Evolutionary conservation across 495 filamentous ascomycete genomes (phyloP).

Genomic region (Staphylotrichum longicolle): DNA sequence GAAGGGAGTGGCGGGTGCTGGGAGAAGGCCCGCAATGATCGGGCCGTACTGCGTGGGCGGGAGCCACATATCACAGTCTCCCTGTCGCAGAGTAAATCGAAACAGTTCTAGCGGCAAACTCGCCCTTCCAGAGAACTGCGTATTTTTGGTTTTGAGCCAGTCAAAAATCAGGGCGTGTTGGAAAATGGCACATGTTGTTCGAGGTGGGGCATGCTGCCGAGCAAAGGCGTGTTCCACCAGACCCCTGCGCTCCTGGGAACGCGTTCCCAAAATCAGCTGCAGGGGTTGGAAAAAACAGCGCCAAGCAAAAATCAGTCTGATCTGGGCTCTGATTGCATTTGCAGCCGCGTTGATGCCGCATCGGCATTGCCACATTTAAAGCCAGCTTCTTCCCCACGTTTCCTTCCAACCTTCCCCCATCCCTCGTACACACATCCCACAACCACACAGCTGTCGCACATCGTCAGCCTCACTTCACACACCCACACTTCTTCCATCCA

Average conservation of each 20-base stretch:
- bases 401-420: constrained; percentile 32
- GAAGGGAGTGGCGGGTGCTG: background rate
- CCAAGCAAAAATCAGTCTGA: constrained; percentile 41
- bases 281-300: constrained; percentile 25
- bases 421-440: constrained; percentile 18
- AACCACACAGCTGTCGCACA: constrained; percentile 25
- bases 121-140: background rate
- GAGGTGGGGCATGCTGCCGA: constrained; percentile 16
- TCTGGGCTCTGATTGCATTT: constrained; percentile 35
- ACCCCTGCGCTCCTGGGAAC: constrained; percentile 12
- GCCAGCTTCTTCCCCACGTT: constrained; percentile 48
- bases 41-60: background rate
- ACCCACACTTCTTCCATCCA: constrained; percentile 29
- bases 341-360: constrained; percentile 29
- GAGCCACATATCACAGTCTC: too few species aligned
- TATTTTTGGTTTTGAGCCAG: constrained; percentile 9
- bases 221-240: constrained; percentile 13
- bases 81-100: background rate
- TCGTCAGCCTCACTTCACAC: constrained; percentile 43
- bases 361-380: constrained; percentile 44
- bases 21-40: background rate
- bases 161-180: constrained; percentile 21
- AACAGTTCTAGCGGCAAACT: background rate
- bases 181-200: constrained; percentile 6
- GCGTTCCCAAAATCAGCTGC: constrained; percentile 22